Percentiles rank a stretch among this genome's conserved stretches.
Conservation (phyloP, 768 basidiomycete genomes). For the Auriscalpium microsporum region DNA sequence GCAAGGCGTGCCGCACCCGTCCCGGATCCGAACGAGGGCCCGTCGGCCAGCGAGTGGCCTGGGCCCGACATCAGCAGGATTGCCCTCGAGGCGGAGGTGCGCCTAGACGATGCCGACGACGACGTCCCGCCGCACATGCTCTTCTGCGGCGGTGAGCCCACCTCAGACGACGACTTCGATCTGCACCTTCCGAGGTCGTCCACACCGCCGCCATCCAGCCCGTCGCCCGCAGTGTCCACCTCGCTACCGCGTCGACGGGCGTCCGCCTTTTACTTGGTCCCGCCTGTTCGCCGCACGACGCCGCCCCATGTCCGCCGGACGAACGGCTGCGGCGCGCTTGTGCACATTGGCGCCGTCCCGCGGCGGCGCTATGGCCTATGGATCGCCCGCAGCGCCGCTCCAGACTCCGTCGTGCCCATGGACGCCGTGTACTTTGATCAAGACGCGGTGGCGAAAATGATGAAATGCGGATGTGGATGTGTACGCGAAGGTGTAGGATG, state of each 20-base stretch:
- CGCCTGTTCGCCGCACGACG: conserved; percentile 11
- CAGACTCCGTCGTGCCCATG: conserved; percentile 46
- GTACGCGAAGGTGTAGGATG: conserved; percentile 62
- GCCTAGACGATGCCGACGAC: conserved; percentile 19
- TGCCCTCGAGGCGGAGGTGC: conserved; percentile 4
- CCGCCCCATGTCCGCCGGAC: conserved; percentile 21
- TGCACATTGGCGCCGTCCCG: conserved; percentile 49
- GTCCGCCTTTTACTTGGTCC: conserved; percentile 16
- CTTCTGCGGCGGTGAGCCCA: conserved; percentile 29
- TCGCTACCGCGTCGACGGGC: conserved; percentile 15
- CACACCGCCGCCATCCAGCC: conserved; percentile 25
- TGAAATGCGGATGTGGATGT: conserved; percentile 55
- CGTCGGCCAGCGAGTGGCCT: conserved; percentile 1
- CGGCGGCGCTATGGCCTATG: conserved; percentile 46
- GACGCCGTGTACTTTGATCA: conserved; percentile 53
- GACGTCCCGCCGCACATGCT: conserved; percentile 26
- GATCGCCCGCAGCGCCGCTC: conserved; percentile 46
- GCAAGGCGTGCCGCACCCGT: conserved; percentile 8
- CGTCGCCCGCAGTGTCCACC: conserved; percentile 25
- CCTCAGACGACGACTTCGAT: conserved; percentile 1
- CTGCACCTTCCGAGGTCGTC: conserved; percentile 2
- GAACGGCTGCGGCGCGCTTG: conserved; percentile 57
- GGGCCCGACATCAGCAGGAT: conserved; percentile 10
- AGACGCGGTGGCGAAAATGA: conserved; percentile 37
- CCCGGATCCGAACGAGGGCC: not conserved